Conservation (phyloP, 352 stramenopile species). For the Pythium chondricola region DNA sequence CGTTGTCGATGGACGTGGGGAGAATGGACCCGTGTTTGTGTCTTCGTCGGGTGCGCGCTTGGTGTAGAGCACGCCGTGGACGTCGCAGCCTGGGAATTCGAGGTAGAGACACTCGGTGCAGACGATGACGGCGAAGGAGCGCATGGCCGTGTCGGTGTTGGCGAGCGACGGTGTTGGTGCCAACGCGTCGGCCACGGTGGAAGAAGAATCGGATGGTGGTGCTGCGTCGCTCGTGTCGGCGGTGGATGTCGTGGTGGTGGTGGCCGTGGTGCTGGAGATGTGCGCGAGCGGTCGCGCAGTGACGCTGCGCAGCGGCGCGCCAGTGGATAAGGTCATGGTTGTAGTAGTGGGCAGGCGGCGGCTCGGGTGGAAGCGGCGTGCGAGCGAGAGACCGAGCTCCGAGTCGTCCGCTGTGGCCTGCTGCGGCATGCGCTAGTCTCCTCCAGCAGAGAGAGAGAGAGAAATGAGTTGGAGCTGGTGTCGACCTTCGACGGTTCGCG, state of each 20-base stretch:
- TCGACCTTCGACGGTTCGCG: no score
- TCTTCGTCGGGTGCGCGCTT: conserved; percentile 31
- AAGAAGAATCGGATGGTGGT: background rate
- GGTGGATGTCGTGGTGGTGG: conserved; percentile 4
- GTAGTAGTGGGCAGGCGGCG: background rate
- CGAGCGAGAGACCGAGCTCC: conserved; percentile 15
- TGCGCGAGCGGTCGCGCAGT: conserved; percentile 21
- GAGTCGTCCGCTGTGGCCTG: conserved; percentile 1
- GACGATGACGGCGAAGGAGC: conserved; percentile 73
- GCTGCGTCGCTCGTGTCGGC: conserved; percentile 4
- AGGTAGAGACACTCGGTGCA: conserved; percentile 81
- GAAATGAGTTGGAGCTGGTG: no score
- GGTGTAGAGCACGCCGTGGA: conserved; percentile 80
- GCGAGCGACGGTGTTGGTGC: conserved; percentile 13
- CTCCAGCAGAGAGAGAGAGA: background rate
- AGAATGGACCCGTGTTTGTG: conserved; percentile 3
- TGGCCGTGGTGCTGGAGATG: conserved; percentile 2
- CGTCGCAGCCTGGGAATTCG: conserved; percentile 84
- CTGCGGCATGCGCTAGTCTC: conserved; percentile 4
- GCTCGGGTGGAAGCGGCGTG: conserved; percentile 7
- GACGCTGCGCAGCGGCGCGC: conserved; percentile 19
- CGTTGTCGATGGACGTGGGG: background rate
- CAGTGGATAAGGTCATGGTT: conserved; percentile 17
- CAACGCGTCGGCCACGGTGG: background rate
- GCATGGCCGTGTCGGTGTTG: conserved; percentile 39